Evolutionary conservation across 2,329 filamentous ascomycete species (phyloP).

Genomic region (Mycosphaerella arachidis): DNA sequence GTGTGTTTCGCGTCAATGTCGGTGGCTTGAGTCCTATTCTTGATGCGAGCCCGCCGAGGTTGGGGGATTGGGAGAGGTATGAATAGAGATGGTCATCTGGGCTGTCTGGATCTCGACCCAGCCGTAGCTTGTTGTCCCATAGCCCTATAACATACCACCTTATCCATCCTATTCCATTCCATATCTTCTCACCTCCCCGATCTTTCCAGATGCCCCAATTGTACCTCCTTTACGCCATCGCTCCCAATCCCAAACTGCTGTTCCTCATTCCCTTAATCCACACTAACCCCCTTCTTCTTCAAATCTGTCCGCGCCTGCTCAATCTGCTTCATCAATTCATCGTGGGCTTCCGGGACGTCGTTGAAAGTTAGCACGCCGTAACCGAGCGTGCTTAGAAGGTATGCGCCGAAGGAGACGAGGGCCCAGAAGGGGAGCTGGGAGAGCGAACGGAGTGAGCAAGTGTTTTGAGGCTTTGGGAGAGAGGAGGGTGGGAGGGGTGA

Average conservation of each 20-base stretch:
- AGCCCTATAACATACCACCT: background rate
- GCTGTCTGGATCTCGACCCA: background rate
- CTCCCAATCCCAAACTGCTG: background rate
- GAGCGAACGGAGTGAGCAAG: background rate
- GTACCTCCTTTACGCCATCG: background rate
- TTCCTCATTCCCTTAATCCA: conserved; percentile 56
- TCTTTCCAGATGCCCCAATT: background rate
- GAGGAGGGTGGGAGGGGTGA: background rate
- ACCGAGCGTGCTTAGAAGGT: conserved; percentile 86
- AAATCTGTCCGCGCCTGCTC: conserved; percentile 70
- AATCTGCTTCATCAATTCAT: conserved; percentile 83
- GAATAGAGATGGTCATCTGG: background rate
- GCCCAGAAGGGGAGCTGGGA: conserved; percentile 87
- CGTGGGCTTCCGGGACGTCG: conserved; percentile 85
- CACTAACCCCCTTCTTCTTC: conserved; percentile 68
- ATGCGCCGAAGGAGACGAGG: conserved; percentile 84
- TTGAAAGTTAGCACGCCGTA: conserved; percentile 94
- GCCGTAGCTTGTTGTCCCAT: background rate
- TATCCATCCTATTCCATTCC: background rate
- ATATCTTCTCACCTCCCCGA: background rate
- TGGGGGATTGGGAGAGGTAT: background rate
- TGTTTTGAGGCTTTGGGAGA: background rate
- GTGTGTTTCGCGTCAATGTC: conserved; percentile 1
- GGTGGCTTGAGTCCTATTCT: conserved; percentile 27
- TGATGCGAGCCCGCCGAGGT: conserved; percentile 30